Evolutionary conservation across 257 asterid species (phyloP), one percentile per base, ranked within the genome.

Genomic region (Penstemon davidsonii): DNA sequence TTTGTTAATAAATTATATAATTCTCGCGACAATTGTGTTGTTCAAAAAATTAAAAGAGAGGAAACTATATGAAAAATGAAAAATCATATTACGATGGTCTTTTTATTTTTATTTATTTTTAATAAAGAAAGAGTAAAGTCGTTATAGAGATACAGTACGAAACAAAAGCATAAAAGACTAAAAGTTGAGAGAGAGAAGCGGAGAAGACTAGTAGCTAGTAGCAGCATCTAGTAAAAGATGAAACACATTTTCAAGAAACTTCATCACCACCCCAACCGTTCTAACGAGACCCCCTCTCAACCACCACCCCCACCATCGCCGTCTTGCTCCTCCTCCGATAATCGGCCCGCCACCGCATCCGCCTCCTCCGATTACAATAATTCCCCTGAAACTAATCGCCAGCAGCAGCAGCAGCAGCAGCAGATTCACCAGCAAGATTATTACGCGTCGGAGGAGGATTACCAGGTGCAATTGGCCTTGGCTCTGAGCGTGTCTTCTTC

Each of bases 161-260:
- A 25, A 25, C 33, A 25, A 25, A 49, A 46, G 3, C 3, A 6
- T 5, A 2, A 45, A 12, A 45, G 51, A 45, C 11, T 6, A 39
- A 55, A 25, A 19, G 6, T 56, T 18, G 67, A 66, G 61, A 46
- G 64, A 63, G 62, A 45, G 40, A 51, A 7, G 43, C 39, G 69
- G 64, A 60, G 70, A 70, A 46, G 66, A 9, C 33, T 13, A n/a
- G 11, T 3, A 8, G 4, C 33, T 25, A 25, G 33, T 25, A 25
- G 33, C 33, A 25, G 33, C 33, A 25, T 2, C 33, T 25, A 25
- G 33, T 25, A 25, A 25, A 71, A 77, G 66, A 94, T 94, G 99
- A 94, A 94, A 78, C 93, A 91, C 91, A 88, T 94, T 73, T 91
- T 91, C 91, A 94, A 91, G 90, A 92, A 87, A 88, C 93, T 86